A percentile compares a stretch with the other conserved stretches of the same genome.
phyloP scores from a whole-genome alignment of 352 stramenopile species.

The Phytophthora europaea region DNA sequence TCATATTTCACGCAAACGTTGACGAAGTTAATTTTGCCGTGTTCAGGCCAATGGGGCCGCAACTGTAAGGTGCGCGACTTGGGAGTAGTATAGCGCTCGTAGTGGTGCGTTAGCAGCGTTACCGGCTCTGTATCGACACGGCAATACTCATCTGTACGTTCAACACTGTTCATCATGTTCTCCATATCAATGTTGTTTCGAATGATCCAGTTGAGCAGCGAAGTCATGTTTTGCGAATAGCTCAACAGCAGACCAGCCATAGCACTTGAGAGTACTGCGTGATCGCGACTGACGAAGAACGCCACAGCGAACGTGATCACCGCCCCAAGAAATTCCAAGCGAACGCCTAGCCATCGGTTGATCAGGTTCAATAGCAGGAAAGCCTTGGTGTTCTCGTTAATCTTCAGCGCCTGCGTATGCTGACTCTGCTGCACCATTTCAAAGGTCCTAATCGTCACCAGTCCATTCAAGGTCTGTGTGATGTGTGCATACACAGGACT shows the following conservation, averaged over 20 bases:
- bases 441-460: slow-evolving; percentile 80
- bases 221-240: slow-evolving; percentile 94
- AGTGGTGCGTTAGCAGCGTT: slow-evolving; percentile 42
- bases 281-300: slow-evolving; percentile 87
- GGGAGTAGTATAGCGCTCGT: slow-evolving; percentile 45
- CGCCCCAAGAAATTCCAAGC: slow-evolving; percentile 89
- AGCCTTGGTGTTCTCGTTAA: slow-evolving; percentile 82
- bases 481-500: slow-evolving; percentile 95
- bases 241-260: slow-evolving; percentile 94
- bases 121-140: slow-evolving; percentile 56
- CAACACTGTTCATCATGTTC: slow-evolving; percentile 96
- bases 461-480: slow-evolving; percentile 88
- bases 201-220: slow-evolving; percentile 96
- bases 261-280: slow-evolving; percentile 63
- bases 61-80: slow-evolving; percentile 41
- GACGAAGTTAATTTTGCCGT: slow-evolving; percentile 76
- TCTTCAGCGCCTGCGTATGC: slow-evolving; percentile 42
- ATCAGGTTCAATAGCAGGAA: slow-evolving; percentile 93
- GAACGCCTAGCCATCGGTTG: slow-evolving; percentile 97
- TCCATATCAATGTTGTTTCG: slow-evolving; percentile 95
- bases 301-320: slow-evolving; percentile 92
- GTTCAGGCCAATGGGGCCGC: slow-evolving; percentile 64
- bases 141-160: slow-evolving; percentile 75
- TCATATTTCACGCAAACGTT: slow-evolving; percentile 76
- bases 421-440: slow-evolving; percentile 54